Conservation (phyloP, 1,284 basidiomycete genomes). For the Trichosporon sp. region DNA sequence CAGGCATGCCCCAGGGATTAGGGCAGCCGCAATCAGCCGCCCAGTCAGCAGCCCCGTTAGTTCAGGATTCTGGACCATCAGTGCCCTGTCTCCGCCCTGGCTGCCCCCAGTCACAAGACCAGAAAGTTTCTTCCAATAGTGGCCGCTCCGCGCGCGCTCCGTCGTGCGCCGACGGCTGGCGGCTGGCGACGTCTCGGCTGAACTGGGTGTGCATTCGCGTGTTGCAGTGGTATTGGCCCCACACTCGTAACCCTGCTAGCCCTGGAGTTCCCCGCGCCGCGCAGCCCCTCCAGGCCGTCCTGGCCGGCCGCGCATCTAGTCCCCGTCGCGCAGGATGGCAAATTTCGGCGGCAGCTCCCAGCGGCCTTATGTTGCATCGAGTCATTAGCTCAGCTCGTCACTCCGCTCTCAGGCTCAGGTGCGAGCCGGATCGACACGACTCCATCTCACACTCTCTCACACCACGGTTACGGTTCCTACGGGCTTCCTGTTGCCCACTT, state of each 20-base stretch:
- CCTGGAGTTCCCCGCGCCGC: constrained; percentile 23
- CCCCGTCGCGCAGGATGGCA: neutral
- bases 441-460: neutral
- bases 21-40: constrained; percentile 1
- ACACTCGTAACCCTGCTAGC: neutral
- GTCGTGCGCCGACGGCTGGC: neutral
- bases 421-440: neutral
- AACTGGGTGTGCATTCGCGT: neutral
- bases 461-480: neutral
- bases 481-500: neutral
- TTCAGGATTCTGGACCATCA: neutral
- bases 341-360: neutral
- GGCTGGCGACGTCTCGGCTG: neutral
- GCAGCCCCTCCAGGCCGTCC: too few species aligned
- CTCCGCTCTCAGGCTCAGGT: neutral
- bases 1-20: too few species aligned
- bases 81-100: neutral
- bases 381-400: too few species aligned
- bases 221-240: constrained; percentile 1
- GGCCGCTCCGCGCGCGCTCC: neutral
- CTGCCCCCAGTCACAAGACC: neutral
- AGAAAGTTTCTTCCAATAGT: neutral
- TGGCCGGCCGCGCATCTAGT: constrained; percentile 18
- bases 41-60: neutral
- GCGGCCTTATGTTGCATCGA: neutral